Conservation (phyloP, 192 early-diverging fungal species). For the Podila verticillata region DNA sequence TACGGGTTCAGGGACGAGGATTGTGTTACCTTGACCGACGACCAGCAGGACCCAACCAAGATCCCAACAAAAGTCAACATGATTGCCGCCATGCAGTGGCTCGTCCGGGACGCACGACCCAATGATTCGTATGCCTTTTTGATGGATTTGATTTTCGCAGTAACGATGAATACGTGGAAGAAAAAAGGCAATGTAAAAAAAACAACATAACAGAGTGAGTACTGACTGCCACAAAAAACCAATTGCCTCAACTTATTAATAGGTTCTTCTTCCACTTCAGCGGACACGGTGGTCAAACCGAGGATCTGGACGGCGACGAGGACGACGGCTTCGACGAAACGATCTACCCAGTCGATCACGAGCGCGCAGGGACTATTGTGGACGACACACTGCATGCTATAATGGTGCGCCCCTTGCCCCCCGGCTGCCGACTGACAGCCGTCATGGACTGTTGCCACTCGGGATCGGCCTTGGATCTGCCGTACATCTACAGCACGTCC, state of each 20-base stretch:
- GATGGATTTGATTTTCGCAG: neutral
- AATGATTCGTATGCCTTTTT: slow-evolving; percentile 69
- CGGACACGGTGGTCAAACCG: slow-evolving; percentile 76
- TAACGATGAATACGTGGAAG: too few species aligned
- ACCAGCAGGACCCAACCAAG: slow-evolving; percentile 68
- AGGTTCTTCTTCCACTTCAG: slow-evolving; percentile 85
- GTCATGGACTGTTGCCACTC: slow-evolving; percentile 91
- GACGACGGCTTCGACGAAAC: slow-evolving; percentile 84
- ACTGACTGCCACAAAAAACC: neutral
- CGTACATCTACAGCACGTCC: slow-evolving; percentile 78
- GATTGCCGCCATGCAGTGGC: slow-evolving; percentile 78
- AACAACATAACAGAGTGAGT: too few species aligned
- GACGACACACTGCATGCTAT: slow-evolving; percentile 82
- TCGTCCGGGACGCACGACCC: slow-evolving; percentile 75
- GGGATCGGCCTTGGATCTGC: slow-evolving; percentile 83
- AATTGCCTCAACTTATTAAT: neutral
- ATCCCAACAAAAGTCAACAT: slow-evolving; percentile 83
- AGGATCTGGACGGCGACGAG: slow-evolving; percentile 75
- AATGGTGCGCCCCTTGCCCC: slow-evolving; percentile 74
- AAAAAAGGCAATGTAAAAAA: too few species aligned
- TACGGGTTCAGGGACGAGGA: slow-evolving; percentile 75
- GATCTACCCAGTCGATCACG: slow-evolving; percentile 72
- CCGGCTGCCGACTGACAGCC: slow-evolving; percentile 77
- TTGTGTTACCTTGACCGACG: slow-evolving; percentile 82
- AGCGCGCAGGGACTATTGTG: slow-evolving; percentile 68